Percentiles rank a stretch among this genome's conserved stretches.
phyloP scores from a whole-genome alignment of 2,329 filamentous ascomycete genomes.

The Cladorrhinum sp. region DNA sequence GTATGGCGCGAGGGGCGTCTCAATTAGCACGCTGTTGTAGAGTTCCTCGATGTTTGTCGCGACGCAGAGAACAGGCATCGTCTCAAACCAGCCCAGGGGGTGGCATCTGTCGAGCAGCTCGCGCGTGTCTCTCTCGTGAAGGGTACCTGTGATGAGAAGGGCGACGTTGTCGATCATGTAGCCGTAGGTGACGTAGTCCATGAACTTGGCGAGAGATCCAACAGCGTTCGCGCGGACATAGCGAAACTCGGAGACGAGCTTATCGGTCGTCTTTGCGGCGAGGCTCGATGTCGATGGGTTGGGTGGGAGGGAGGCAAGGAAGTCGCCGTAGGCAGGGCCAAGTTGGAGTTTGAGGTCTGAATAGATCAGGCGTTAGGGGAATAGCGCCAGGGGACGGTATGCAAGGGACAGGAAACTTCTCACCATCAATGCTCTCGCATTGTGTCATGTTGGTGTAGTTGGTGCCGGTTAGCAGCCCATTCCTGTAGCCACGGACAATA shows the following conservation, averaged over 20 bases:
- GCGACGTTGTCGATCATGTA: constrained; percentile 99
- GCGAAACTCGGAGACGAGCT: constrained; percentile 94
- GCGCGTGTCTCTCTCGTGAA: constrained; percentile 94
- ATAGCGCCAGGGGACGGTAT: neutral
- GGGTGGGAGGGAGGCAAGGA: constrained; percentile 86
- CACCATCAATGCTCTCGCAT: constrained; percentile 96
- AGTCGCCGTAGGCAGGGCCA: constrained; percentile 93
- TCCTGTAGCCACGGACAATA: constrained; percentile 95
- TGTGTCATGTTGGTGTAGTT: constrained; percentile 96
- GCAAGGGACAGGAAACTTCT: constrained; percentile 59
- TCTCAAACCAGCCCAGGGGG: constrained; percentile 97
- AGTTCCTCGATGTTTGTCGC: constrained; percentile 98
- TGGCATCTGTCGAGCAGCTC: constrained; percentile 95
- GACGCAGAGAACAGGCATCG: constrained; percentile 95
- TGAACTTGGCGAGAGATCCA: constrained; percentile 87
- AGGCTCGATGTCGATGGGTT: constrained; percentile 96
- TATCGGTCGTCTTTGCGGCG: constrained; percentile 93
- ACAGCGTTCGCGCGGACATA: constrained; percentile 93
- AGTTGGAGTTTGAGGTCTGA: constrained; percentile 97
- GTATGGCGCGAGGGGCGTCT: constrained; percentile 92
- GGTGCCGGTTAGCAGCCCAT: constrained; percentile 80
- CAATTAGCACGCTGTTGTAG: constrained; percentile 96
- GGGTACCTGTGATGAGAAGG: constrained; percentile 92
- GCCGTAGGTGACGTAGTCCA: constrained; percentile 97
- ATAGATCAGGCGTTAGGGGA: constrained; percentile 8